A percentile compares a stretch with the other conserved stretches of the same genome.
These are phyloP conservation scores for Aphanomyces invadans DNA, from an alignment of 352 stramenopile genomes.

Conservation along the genomic window DNA sequence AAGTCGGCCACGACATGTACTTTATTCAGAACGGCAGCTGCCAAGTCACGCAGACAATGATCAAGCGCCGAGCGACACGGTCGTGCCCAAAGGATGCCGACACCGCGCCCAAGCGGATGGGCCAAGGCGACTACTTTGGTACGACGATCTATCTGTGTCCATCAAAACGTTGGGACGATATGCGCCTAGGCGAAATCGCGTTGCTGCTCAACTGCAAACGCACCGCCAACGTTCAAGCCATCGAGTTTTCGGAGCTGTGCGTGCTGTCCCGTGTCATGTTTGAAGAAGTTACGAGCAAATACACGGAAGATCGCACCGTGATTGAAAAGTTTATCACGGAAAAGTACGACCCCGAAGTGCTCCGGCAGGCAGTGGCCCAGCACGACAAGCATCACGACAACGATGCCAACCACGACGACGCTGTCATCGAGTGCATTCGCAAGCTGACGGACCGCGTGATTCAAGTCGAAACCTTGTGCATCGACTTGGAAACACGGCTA, in stretches of 20 bases:
- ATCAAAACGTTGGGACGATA: not conserved
- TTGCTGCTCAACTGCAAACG: slow-evolving; percentile 80
- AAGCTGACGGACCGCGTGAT: slow-evolving; percentile 16
- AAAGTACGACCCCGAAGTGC: slow-evolving; percentile 69
- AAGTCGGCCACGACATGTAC: slow-evolving; percentile 84
- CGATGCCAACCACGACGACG: slow-evolving; percentile 12
- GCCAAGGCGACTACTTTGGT: slow-evolving; percentile 69
- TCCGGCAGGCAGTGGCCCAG: slow-evolving; percentile 68
- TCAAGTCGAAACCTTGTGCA: slow-evolving; percentile 7
- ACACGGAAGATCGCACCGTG: slow-evolving; percentile 65
- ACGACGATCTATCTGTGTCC: not conserved
- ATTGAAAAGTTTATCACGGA: slow-evolving; percentile 84
- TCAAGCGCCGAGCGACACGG: slow-evolving; percentile 5
- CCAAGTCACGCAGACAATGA: slow-evolving; percentile 68
- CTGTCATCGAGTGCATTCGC: slow-evolving; percentile 5
- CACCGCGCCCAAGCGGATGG: slow-evolving; percentile 26
- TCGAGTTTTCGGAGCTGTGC: slow-evolving; percentile 68
- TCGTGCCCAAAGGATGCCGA: not conserved
- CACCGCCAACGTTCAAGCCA: slow-evolving; percentile 63
- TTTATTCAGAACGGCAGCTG: slow-evolving; percentile 75
- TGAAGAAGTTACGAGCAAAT: slow-evolving; percentile 63
- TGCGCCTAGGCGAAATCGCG: slow-evolving; percentile 45
- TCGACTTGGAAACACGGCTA: not conserved
- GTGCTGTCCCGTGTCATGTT: slow-evolving; percentile 67
- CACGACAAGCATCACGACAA: not conserved